phyloP scores from a whole-genome alignment of 148 eudicot genomes.

The Dysphania ambrosioides region DNA sequence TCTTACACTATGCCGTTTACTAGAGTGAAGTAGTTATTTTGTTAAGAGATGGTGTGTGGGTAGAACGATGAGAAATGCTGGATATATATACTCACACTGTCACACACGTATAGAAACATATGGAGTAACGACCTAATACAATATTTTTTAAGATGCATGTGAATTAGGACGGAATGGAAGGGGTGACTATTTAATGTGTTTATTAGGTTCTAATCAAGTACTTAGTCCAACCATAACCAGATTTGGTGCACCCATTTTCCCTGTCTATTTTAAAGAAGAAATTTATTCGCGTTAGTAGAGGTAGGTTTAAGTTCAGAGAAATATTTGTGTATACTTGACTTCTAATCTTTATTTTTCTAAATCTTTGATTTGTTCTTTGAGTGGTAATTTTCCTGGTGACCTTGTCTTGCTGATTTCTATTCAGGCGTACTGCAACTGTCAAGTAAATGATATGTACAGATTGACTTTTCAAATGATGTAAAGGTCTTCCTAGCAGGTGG shows the following conservation, averaged over 20 bases:
- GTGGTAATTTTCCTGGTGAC: background rate
- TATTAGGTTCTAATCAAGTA: conserved; percentile 38
- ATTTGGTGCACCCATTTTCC: conserved; percentile 50
- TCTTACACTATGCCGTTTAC: background rate
- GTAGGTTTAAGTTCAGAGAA: background rate
- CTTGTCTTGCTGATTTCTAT: background rate
- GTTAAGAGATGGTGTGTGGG: background rate
- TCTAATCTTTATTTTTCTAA: background rate
- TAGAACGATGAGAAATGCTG: conserved; percentile 1
- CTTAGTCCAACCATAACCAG: conserved; percentile 26
- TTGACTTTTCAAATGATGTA: background rate
- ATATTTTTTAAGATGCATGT: background rate
- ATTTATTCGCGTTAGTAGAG: conserved; percentile 9
- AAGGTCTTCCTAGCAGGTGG: background rate
- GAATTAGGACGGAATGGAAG: background rate
- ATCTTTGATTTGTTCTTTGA: background rate
- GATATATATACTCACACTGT: conserved; percentile 30
- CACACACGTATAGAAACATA: background rate
- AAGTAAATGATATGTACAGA: background rate
- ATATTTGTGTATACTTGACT: background rate
- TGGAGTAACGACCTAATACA: background rate
- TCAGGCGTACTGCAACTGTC: background rate
- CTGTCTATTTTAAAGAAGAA: background rate
- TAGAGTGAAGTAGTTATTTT: background rate
- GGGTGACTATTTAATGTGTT: background rate